phyloP scores from a whole-genome alignment of 768 basidiomycete genomes.

The Cubamyces lactineus region DNA sequence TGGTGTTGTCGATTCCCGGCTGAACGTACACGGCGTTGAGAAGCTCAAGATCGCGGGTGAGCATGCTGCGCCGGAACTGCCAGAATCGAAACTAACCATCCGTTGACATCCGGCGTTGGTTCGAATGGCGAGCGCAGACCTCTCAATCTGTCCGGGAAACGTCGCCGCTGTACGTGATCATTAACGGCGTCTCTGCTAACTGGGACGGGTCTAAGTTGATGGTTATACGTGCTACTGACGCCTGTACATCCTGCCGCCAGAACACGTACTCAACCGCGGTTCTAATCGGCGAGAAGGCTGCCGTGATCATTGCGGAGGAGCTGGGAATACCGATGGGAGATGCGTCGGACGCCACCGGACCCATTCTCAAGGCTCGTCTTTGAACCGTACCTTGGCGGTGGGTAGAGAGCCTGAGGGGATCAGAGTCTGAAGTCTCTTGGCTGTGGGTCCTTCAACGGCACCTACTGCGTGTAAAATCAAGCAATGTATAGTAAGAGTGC shows the following conservation, averaged over 20 bases:
- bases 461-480: too few species aligned
- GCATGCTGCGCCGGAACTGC: background rate
- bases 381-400: background rate
- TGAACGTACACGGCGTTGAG: slow-evolving; percentile 63
- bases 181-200: background rate
- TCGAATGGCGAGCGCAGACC: slow-evolving; percentile 6
- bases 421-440: background rate
- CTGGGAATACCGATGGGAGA: slow-evolving; percentile 5
- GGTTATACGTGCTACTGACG: background rate
- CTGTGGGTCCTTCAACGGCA: too few species aligned
- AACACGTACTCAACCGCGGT: slow-evolving; percentile 24
- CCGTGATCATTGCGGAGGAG: slow-evolving; percentile 17
- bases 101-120: too few species aligned
- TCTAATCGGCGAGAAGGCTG: slow-evolving; percentile 24
- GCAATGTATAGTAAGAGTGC: too few species aligned
- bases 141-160: slow-evolving; percentile 14
- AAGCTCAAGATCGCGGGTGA: slow-evolving; percentile 46
- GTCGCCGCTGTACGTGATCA: slow-evolving; percentile 5
- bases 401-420: background rate
- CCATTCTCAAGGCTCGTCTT: background rate
- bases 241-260: slow-evolving; percentile 1
- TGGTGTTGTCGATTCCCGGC: slow-evolving; percentile 61
- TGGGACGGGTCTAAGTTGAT: background rate
- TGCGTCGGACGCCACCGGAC: background rate
- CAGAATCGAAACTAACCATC: too few species aligned